Evolutionary conservation across 495 filamentous ascomycete species (phyloP), one percentile per base, ranked within the genome.

Genomic region (Letharia lupina): DNA sequence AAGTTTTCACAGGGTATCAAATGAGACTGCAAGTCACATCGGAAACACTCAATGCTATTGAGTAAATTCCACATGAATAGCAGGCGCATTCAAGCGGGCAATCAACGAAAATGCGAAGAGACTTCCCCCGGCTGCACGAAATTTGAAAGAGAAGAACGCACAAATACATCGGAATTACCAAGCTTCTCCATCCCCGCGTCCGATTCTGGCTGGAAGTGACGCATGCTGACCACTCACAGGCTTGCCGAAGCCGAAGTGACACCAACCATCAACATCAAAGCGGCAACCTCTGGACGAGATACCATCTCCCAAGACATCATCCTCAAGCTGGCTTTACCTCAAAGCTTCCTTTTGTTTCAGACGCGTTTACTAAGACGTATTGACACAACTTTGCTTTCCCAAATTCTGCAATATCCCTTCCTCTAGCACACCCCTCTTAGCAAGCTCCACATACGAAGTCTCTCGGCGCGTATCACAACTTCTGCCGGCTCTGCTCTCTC

Each of bases 221-320:
- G 33, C 50, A 57, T 57, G 54, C 54, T 57, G 54, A 57, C 54
- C 54, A 37, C 20, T 57, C 54, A 56, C 8, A 56, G 52, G 31
- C 52, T 18, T 56, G 28, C 52, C 52, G 52, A 56, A 56, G 52
- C 52, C 54, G 54, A 57, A 18, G 54, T 57, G 54, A 57, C 54
- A 57, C 54, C 12, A 57, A 57, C 54, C 54, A 10, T 54, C 50
- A 54, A 54, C 9, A 54, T 6, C 50, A 54, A 54, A 0, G 8
- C 12, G 4, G 50, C 47, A 23, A 50, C n/a, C 47, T 50, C 20
- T 52, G 3, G 48, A 52, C 23, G 13, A 4, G 48, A 28, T 52
- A 23, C 48, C 23, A 12, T 52, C 50, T 31, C 50, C 12, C 50
- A 54, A 50, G 23, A 15, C 50, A 18, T 7, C 15, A 37, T 0